Base-by-base conservation (phyloP, 2,329 filamentous ascomycete genomes). In the Elsinoe arachidis region DNA sequence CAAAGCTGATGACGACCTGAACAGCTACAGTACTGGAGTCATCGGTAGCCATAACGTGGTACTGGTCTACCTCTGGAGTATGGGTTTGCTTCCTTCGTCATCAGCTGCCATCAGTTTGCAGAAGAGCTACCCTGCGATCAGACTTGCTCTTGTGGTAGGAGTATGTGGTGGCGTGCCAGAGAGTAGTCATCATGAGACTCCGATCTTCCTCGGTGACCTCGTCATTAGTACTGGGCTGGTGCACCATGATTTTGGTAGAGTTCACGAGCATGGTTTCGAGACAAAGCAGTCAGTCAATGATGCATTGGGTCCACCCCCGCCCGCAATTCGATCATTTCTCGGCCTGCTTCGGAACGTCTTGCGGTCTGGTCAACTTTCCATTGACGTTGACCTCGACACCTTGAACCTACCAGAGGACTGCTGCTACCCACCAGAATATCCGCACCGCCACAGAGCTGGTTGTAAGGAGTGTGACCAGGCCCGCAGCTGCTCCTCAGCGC, bases 151-250 rank as follows among this genome's bases (percentile, higher is more conserved):
- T 0, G 21, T 66, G 0, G 62, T 65, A 2, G 65, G 65, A 17
- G 53, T 66, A 11, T 63, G 62, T 51, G 61, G 65, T n/a, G 66
- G 53, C 3, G 61, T 58, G 9, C 65, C 23, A 47, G 6, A 35
- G 6, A 17, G 11, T 35, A 6, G n/a, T 10, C 26, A 34, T 15
- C 19, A 17, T 12, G 21, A 15, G 15, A 26, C 9, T 11, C 26
- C 12, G 33, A 35, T 52, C 15, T 52, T 67, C 6, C 63, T 72
- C 5, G 70, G 70, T 3, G 69, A 72, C 61, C 62, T 72, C 5
- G 53, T 70, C 21, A 64, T 72, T 56, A 66, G 68, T 56, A 62
- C 61, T 5, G 54, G 34, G 1, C 23, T 71, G 10, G 52, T 68
- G 7, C 62, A 69, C 37, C 67, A 63, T 47, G 66, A 70, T 57